These are phyloP conservation scores for Cyberlindnera petersonii DNA, from an alignment of 805 yeast species.

Conservation along the genomic window DNA sequence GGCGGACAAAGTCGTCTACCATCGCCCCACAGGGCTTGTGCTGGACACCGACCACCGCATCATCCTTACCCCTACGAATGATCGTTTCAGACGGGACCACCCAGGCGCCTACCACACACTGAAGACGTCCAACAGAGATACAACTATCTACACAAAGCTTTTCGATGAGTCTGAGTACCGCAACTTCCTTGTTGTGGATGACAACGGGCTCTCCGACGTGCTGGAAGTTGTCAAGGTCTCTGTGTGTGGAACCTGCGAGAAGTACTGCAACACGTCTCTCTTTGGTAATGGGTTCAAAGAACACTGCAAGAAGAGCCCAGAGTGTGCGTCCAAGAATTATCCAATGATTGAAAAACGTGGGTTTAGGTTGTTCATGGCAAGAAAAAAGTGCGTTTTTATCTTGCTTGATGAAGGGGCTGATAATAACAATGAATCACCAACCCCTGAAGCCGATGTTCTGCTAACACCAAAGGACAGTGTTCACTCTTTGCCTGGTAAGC, in stretches of 20 bases:
- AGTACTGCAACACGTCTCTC: constrained; percentile 7
- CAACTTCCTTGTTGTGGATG: constrained; percentile 3
- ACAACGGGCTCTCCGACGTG: constrained; percentile 4
- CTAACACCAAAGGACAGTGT: neutral
- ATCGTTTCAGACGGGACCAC: constrained; percentile 4
- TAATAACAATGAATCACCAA: neutral
- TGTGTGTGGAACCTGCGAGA: constrained; percentile 5
- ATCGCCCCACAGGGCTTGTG: constrained; percentile 5
- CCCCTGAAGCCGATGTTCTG: neutral
- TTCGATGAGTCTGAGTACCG: neutral
- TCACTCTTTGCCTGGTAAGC: no score
- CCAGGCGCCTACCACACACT: neutral
- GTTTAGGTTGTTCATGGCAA: constrained; percentile 6
- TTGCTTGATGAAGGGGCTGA: neutral
- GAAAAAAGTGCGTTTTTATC: constrained; percentile 5
- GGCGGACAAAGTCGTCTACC: constrained; percentile 1
- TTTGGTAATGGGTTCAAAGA: constrained; percentile 4
- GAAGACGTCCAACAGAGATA: neutral
- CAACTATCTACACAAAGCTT: neutral
- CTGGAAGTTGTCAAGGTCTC: constrained; percentile 1
- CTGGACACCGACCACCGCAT: neutral
- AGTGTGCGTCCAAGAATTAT: neutral
- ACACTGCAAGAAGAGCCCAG: neutral
- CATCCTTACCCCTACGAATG: constrained; percentile 3
- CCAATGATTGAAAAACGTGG: neutral